Base-by-base conservation (phyloP, 164 flowering plant species). In the Liquidambar formosana region DNA sequence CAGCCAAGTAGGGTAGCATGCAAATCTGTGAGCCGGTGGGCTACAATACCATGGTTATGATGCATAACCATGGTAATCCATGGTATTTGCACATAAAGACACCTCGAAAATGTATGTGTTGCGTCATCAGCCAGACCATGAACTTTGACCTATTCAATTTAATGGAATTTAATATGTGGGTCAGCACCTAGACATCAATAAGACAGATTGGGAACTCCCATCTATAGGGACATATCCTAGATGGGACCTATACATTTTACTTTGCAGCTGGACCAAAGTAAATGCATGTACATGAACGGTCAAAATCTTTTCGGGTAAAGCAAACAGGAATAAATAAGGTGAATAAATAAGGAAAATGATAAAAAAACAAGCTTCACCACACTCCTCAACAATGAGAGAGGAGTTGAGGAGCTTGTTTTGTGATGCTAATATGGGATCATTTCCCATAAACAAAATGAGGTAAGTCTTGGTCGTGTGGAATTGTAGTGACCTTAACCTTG, bases 61-160 rank as follows among this genome's bases (percentile, higher is more conserved):
- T 15, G 61, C 54, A n/a, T n/a, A n/a, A n/a, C n/a, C n/a, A n/a
- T n/a, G n/a, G n/a, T n/a, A 68, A 63, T 60, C 71, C 74, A 57
- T 62, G 63, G 78, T 65, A 46, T 72, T 66, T 48, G 64, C 59
- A 58, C 8, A 63, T 19, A 60, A 16, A 44, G 71, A 60, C 69
- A 74, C 66, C 78, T 75, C 78, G 74, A 65, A 28, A 60, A 57
- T 48, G 18, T 51, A 15, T 61, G 28, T 27, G 23, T 43, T 63
- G 63, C 67, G 57, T 69, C 74, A 73, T 28, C 74, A 73, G 14
- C 1, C 66, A 59, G 46, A 15, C 44, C 47, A 61, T 56, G 19
- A 64, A 61, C 58, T 41, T 59, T 65, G 72, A 63, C 70, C 23
- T 28, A 5, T 38, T 52, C 47, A 67, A 65, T 58, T 49, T 60